These are phyloP conservation scores for Toxicodendron radicans DNA, from an alignment of 345 rosid genomes.

Conservation along the genomic window DNA sequence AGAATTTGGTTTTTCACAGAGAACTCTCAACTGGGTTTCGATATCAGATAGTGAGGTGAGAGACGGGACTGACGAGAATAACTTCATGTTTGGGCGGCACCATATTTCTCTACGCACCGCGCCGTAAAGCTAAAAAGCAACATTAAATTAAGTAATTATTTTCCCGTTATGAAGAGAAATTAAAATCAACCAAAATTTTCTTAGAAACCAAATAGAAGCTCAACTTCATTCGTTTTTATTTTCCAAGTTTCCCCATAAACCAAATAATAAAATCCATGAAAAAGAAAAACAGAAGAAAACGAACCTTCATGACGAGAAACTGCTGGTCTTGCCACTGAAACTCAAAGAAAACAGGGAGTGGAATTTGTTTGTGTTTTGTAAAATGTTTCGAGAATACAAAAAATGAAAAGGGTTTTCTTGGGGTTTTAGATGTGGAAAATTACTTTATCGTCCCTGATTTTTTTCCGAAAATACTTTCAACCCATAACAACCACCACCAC, in stretches of 20 bases:
- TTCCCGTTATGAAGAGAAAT: no score
- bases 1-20: constrained; percentile 40
- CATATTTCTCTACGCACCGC: constrained; percentile 88
- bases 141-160: neutral
- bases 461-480: no score
- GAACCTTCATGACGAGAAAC: constrained; percentile 88
- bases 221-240: no score
- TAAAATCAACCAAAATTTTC: no score
- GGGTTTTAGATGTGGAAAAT: no score
- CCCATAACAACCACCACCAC: no score
- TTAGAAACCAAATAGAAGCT: no score
- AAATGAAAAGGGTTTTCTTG: no score
- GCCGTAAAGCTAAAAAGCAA: constrained; percentile 59
- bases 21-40: constrained; percentile 36
- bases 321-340: constrained; percentile 88
- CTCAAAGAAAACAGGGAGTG: constrained; percentile 64
- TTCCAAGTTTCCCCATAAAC: neutral
- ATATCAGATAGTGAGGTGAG: constrained; percentile 26
- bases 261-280: neutral
- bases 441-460: no score
- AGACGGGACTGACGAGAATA: constrained; percentile 28
- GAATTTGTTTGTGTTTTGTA: no score
- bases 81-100: constrained; percentile 55
- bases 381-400: no score
- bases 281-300: neutral